Evolutionary conservation across 805 yeast genomes (phyloP), one percentile per base, ranked within the genome.

Genomic region (Candida xiaguanensis): DNA sequence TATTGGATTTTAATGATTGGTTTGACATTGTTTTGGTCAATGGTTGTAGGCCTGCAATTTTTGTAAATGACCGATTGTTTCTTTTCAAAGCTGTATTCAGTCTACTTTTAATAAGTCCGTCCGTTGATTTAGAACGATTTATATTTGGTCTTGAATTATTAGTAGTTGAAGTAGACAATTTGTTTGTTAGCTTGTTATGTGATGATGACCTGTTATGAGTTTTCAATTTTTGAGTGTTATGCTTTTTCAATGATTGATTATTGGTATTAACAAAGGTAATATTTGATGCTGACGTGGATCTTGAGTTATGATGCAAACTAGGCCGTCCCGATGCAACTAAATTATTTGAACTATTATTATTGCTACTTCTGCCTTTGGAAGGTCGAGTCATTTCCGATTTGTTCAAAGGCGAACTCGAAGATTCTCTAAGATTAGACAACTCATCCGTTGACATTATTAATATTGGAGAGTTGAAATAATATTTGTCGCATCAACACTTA

Each of bases 101-200:
- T 31, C 47, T 48, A 14, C 58, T 43, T 31, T 61, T 52, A 8
- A 55, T 40, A 14, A 67, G 53, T 1, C 67, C 72, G 39, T 68
- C 74, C 2, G 71, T 58, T 8, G 72, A 66, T 38, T 65, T 67
- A 15, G 72, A 65, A 38, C 72, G 47, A 45, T 55, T 58, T 34
- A 68, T 50, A 19, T 51, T 41, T 5, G 72, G 73, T 26, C 68
- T 35, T 22, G 31, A 39, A 6, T 22, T 34, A 5, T 41, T 18
- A 5, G 38, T 22, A 2, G 48, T 36, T 8, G 43, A 31, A 13
- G 42, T 32, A 12, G 41, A 36, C 8, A 38, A n/a, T 25, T 41
- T 47, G 32, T 42, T 41, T 4, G 32, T n/a, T 19, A 46, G 33
- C 40, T 59, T 61, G 36, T 53, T 60, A 39, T 56, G 59, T 3